Percentiles rank a stretch among this genome's conserved stretches.
Conservation (phyloP, 192 early-diverging fungal genomes). For the Coemansia javaensis region DNA sequence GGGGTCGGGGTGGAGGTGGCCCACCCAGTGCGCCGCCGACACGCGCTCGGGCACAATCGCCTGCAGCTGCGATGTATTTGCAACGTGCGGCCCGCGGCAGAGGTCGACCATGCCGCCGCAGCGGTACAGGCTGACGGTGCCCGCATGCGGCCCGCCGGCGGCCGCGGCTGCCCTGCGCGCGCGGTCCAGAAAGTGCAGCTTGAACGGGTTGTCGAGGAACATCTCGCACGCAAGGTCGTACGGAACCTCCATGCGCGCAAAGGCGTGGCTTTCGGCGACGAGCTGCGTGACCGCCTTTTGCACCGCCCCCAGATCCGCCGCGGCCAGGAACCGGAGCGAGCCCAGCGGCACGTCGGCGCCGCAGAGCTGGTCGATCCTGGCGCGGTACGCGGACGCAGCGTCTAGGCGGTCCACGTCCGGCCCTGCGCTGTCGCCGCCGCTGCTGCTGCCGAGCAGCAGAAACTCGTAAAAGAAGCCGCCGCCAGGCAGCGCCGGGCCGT, state of each 20-base stretch:
- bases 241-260: conserved; percentile 62
- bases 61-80: conserved; percentile 59
- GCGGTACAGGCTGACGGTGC: conserved; percentile 58
- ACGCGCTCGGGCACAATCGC: conserved; percentile 54
- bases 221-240: conserved; percentile 57
- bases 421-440: background rate
- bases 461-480: conserved; percentile 81
- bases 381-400: conserved; percentile 3
- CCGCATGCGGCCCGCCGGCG: background rate
- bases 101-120: conserved; percentile 73
- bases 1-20: conserved; percentile 8
- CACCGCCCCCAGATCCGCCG: conserved; percentile 54
- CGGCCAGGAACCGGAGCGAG: conserved; percentile 44
- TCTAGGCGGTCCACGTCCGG: conserved; percentile 10
- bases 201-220: conserved; percentile 71
- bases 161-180: conserved; percentile 2
- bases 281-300: conserved; percentile 52
- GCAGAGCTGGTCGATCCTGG: conserved; percentile 26
- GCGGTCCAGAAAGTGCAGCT: conserved; percentile 59
- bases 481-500: conserved; percentile 63
- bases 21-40: conserved; percentile 60
- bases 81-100: conserved; percentile 72
- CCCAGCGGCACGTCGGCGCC: conserved; percentile 2
- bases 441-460: conserved; percentile 54
- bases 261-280: conserved; percentile 51